phyloP scores from a whole-genome alignment of 352 stramenopile genomes.

The Thraustochytrium sp. region DNA sequence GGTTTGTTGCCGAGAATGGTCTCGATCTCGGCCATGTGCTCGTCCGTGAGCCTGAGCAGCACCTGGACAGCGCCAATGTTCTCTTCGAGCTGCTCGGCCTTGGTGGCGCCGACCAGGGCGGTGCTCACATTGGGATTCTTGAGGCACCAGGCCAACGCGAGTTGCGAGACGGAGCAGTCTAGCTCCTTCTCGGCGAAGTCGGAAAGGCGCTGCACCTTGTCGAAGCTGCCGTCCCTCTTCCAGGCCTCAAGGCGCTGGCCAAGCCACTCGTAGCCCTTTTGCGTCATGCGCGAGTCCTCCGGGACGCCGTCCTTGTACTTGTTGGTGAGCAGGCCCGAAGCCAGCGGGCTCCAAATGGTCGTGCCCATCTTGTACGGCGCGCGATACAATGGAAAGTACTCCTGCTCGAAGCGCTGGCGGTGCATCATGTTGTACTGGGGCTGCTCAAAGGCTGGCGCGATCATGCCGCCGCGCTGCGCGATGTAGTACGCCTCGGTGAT shows the following conservation, averaged over 20 bases:
- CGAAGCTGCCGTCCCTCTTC: constrained; percentile 59
- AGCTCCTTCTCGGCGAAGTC: constrained; percentile 61
- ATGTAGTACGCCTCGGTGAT: constrained; percentile 59
- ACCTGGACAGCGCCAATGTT: constrained; percentile 65
- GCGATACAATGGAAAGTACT: constrained; percentile 65
- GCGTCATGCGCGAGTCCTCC: constrained; percentile 47
- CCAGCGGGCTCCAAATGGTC: constrained; percentile 66
- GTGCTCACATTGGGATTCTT: constrained; percentile 61
- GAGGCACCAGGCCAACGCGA: constrained; percentile 58
- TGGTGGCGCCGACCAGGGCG: constrained; percentile 63
- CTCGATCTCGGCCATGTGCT: constrained; percentile 64
- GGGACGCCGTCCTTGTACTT: constrained; percentile 72
- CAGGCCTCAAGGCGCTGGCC: constrained; percentile 56
- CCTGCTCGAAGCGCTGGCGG: constrained; percentile 61
- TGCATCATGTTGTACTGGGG: constrained; percentile 67
- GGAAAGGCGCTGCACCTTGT: constrained; percentile 51
- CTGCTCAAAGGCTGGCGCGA: constrained; percentile 50
- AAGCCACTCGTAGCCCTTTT: constrained; percentile 53
- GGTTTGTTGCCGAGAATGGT: constrained; percentile 59
- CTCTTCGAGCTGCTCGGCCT: constrained; percentile 64
- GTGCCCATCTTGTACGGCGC: constrained; percentile 61
- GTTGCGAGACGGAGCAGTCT: constrained; percentile 58
- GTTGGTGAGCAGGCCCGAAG: constrained; percentile 63
- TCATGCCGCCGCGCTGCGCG: neutral
- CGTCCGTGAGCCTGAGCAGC: constrained; percentile 62